These are phyloP conservation scores for Neopestalotiopsis clavispora DNA, from an alignment of 2,329 filamentous ascomycete species.

Conservation along the genomic window DNA sequence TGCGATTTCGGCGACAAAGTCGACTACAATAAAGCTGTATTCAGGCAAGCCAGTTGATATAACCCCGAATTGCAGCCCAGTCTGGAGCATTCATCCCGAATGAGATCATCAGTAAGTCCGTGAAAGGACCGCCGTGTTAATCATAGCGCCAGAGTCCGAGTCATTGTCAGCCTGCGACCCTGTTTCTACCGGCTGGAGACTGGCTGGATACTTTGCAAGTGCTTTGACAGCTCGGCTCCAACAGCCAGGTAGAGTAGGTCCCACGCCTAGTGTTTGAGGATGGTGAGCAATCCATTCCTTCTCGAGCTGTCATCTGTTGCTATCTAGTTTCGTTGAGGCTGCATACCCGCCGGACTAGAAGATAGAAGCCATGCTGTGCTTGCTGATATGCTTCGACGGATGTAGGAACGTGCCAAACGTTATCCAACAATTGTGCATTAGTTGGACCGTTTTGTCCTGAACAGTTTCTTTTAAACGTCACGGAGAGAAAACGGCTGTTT, in stretches of 20 bases:
- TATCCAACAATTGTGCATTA: not conserved
- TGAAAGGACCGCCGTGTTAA: not conserved
- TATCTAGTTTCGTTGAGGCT: slow-evolving; percentile 3
- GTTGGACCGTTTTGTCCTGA: not conserved
- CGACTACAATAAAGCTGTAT: not conserved
- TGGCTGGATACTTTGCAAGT: not conserved
- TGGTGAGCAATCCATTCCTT: not conserved
- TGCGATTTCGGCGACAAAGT: not conserved
- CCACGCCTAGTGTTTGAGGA: not conserved
- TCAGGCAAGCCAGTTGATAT: not conserved
- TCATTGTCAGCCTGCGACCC: not conserved
- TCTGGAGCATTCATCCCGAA: not conserved
- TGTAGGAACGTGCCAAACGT: not conserved
- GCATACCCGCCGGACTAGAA: slow-evolving; percentile 6
- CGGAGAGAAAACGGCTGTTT: not conserved
- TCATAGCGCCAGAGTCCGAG: not conserved
- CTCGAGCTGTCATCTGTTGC: not conserved
- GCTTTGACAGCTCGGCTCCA: not conserved
- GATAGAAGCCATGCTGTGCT: not conserved
- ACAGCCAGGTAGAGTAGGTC: not conserved
- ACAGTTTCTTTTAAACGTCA: not conserved
- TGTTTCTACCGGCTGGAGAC: not conserved
- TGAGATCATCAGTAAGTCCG: slow-evolving; percentile 6
- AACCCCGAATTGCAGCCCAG: not conserved
- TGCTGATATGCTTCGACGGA: not conserved